Evolutionary conservation across 1,139 yeast species (phyloP).

Genomic region (Yamadazyma blattariae): DNA sequence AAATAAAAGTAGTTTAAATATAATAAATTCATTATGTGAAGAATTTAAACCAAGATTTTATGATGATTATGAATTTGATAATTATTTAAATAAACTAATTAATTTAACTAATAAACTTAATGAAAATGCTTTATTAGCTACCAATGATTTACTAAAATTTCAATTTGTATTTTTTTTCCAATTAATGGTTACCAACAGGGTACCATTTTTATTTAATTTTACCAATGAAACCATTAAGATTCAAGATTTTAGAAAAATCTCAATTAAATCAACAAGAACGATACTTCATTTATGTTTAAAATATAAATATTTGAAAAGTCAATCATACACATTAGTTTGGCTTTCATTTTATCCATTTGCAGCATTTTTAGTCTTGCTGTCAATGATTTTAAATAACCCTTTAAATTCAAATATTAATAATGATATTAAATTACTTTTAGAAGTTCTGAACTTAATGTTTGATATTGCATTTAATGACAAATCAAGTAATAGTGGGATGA

Average conservation of each 20-base stretch:
- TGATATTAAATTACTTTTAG: conserved; percentile 31
- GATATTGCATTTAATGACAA: conserved; percentile 2
- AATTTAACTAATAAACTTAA: conserved; percentile 8
- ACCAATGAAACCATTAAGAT: conserved; percentile 17
- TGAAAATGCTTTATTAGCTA: conserved; percentile 12
- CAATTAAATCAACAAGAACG: conserved; percentile 38
- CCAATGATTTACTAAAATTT: conserved; percentile 5
- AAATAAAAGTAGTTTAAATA: conserved; percentile 20
- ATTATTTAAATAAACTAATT: background rate
- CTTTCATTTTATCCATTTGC: conserved; percentile 31
- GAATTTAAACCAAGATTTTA: conserved; percentile 24
- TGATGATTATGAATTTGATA: conserved; percentile 24
- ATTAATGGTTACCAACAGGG: conserved; percentile 34
- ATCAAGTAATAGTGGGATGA: conserved; percentile 6
- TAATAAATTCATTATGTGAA: conserved; percentile 14
- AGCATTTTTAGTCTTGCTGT: conserved; percentile 33
- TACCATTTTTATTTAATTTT: conserved; percentile 25
- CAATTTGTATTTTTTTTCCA: conserved; percentile 33
- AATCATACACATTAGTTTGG: conserved; percentile 29
- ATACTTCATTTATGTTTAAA: conserved; percentile 25
- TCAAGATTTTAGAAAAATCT: conserved; percentile 23
- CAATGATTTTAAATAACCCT: conserved; percentile 34
- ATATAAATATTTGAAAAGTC: conserved; percentile 16
- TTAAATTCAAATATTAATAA: conserved; percentile 22
- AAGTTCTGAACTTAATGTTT: conserved; percentile 20